Base-by-base conservation (phyloP, 1,284 basidiomycete genomes). In the Peniophora sp. region DNA sequence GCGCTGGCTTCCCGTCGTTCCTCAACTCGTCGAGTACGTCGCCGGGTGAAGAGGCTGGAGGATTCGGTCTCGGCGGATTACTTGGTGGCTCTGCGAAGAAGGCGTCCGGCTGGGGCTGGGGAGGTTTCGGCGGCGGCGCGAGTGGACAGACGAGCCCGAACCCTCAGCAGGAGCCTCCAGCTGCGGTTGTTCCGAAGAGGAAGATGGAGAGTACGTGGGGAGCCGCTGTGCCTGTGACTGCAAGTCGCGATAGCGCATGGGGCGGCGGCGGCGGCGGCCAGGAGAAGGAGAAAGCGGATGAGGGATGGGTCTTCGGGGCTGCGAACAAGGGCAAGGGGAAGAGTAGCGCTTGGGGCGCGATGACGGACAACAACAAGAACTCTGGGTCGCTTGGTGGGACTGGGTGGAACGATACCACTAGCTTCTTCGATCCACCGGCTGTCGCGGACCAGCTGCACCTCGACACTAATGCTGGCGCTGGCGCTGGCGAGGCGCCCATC, bases 121-220 rank as follows among this genome's bases (percentile, higher is more conserved):
- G 20, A 24, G 20, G 54, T 44, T 27, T 36, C 35, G 27, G 49
- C 44, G 19, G 52, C 51, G 16, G 49, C 44, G 1, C 38, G 19
- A 10, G 51, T 47, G 27, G 53, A 47, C 35, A 32, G 39, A 41
- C n/a, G 16, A 17, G 16, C 39, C 20, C 39, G 39, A 41, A 41
- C n/a, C 39, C 9, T 17, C 39, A 6, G 32, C 48, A 34, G 53
- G 50, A 50, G 23, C 1, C 35, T 36, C 35, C 44, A 24, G 20
- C 27, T 41, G 22, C 46, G 23, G 14, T 11, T 2, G 54, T 47
- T 20, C 54, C 53, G 10, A 52, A 48, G 35, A 16, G 53, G 47
- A 52, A 55, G 49, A 53, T 48, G 23, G 49, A 48, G 8, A 17
- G 9, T 17, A 9, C 39, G 9, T 41, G n/a, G 39, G 27, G 27